phyloP scores from a whole-genome alignment of 1,284 basidiomycete species.

The Cryptococcus neoformans region DNA sequence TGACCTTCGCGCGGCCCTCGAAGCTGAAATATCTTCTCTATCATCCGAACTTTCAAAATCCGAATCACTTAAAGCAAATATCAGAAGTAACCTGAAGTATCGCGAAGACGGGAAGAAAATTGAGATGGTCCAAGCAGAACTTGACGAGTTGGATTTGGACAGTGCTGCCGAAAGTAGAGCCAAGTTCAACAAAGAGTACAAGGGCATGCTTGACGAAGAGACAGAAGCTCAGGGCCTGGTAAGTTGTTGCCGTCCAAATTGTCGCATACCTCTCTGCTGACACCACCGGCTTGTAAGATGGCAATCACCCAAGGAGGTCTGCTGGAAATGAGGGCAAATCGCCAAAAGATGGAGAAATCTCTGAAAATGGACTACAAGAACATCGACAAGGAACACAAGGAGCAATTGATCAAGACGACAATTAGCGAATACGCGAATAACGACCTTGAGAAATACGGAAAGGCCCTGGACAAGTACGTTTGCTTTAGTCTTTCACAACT shows the following conservation, averaged over 20 bases:
- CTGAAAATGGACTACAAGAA: slow-evolving; percentile 79
- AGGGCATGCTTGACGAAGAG: slow-evolving; percentile 58
- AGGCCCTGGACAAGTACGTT: slow-evolving; percentile 85
- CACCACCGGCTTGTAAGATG: not conserved
- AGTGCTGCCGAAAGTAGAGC: slow-evolving; percentile 72
- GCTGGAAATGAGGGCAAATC: slow-evolving; percentile 66
- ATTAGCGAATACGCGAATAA: slow-evolving; percentile 92
- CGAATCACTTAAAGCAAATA: slow-evolving; percentile 65
- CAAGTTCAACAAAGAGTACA: slow-evolving; percentile 80
- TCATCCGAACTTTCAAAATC: slow-evolving; percentile 58
- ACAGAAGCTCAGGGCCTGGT: slow-evolving; percentile 60
- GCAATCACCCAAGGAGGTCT: slow-evolving; percentile 60
- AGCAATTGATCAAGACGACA: slow-evolving; percentile 93
- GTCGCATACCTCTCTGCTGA: not conserved
- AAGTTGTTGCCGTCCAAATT: slow-evolving; percentile 22
- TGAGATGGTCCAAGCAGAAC: slow-evolving; percentile 64
- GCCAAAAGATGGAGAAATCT: slow-evolving; percentile 67
- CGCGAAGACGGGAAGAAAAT: slow-evolving; percentile 69
- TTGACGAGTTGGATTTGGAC: slow-evolving; percentile 74
- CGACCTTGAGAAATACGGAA: slow-evolving; percentile 95
- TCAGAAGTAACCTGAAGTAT: slow-evolving; percentile 82
- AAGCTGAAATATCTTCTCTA: slow-evolving; percentile 54
- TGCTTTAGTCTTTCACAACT: not conserved
- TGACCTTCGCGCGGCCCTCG: slow-evolving; percentile 57
- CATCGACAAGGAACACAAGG: slow-evolving; percentile 78